phyloP scores from a whole-genome alignment of 2,329 filamentous ascomycete genomes.

The Leptographium galeiforme region DNA sequence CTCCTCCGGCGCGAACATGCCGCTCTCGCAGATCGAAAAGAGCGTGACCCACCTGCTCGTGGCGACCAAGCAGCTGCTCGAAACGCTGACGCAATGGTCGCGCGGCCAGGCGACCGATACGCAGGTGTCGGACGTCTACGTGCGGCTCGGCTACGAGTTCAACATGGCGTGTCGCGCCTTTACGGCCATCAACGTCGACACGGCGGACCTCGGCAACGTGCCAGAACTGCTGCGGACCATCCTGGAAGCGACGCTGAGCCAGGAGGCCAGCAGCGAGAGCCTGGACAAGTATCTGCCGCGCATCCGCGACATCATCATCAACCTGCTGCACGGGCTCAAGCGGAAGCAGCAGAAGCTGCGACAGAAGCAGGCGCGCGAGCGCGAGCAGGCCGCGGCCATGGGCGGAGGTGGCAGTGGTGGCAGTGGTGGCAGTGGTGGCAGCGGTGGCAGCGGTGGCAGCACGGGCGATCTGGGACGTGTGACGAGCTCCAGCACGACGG shows the following conservation, averaged over 20 bases:
- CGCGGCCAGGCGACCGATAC: conserved; percentile 81
- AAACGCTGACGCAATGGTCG: conserved; percentile 96
- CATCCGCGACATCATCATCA: conserved; percentile 98
- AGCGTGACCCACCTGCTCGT: conserved; percentile 96
- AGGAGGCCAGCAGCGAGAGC: conserved; percentile 87
- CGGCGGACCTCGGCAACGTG: conserved; percentile 84
- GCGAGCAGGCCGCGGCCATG: conserved; percentile 30
- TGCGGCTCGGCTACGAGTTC: conserved; percentile 94
- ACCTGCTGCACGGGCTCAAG: conserved; percentile 87
- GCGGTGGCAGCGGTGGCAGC: background rate
- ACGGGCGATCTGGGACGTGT: conserved; percentile 15
- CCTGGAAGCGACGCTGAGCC: conserved; percentile 87
- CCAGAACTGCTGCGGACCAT: conserved; percentile 83
- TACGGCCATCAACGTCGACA: conserved; percentile 92
- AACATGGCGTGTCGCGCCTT: conserved; percentile 97
- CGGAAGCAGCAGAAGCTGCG: conserved; percentile 86
- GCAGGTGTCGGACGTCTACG: conserved; percentile 96
- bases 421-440: too few species aligned
- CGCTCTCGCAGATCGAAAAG: conserved; percentile 94
- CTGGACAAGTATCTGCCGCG: conserved; percentile 85
- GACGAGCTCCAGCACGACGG: conserved; percentile 46
- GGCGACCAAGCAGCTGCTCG: conserved; percentile 92
- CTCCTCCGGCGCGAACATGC: conserved; percentile 44
- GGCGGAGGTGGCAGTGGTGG: too few species aligned
- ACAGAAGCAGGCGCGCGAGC: conserved; percentile 46